Percentiles rank a stretch among this genome's conserved stretches.
Conservation (phyloP, 306 rosid genomes). For the Trifolium repens region DNA sequence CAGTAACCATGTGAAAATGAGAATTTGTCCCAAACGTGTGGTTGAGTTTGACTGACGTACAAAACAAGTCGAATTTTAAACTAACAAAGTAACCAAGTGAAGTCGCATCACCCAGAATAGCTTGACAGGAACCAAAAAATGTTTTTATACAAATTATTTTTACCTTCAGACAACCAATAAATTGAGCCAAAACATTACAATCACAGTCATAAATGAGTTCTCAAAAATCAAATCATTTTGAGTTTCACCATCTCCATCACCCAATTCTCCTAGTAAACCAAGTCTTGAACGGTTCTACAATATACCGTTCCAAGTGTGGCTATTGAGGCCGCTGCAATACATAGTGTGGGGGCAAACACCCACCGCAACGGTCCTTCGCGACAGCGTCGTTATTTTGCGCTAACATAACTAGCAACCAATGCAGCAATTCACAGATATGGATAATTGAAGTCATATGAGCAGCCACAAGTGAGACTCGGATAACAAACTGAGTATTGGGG, state of each 20-base stretch:
- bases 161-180: neutral
- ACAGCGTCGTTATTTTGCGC: too few species aligned
- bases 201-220: slow-evolving; percentile 7
- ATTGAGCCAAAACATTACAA: slow-evolving; percentile 29
- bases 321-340: too few species aligned
- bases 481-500: neutral
- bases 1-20: neutral
- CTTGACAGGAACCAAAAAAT: slow-evolving; percentile 9
- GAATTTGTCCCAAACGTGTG: neutral
- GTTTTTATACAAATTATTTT: slow-evolving; percentile 6
- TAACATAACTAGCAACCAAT: neutral
- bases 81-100: slow-evolving; percentile 11
- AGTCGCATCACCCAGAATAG: neutral
- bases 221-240: too few species aligned
- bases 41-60: slow-evolving; percentile 18
- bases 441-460: neutral
- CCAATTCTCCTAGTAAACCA: neutral
- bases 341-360: too few species aligned
- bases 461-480: slow-evolving; percentile 3
- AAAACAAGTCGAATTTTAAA: slow-evolving; percentile 27
- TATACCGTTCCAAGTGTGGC: too few species aligned
- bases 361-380: too few species aligned
- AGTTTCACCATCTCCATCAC: too few species aligned
- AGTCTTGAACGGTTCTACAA: neutral
- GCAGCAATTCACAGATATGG: slow-evolving; percentile 4